Evolutionary conservation across 2,329 filamentous ascomycete genomes (phyloP).

Genomic region (Colletotrichum phormii): DNA sequence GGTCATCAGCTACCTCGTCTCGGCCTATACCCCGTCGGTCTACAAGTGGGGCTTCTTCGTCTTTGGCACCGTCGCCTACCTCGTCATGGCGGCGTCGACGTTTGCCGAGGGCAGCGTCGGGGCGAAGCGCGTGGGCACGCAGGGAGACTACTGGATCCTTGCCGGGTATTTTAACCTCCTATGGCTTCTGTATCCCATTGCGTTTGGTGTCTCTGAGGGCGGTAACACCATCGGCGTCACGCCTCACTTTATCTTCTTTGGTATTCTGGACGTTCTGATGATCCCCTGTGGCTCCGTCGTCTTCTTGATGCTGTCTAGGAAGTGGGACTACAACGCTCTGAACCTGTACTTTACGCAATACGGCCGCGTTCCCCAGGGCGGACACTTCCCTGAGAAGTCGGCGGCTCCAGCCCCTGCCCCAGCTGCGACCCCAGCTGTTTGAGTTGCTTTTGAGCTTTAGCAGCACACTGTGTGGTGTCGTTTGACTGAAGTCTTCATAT

Average conservation of each 20-base stretch:
- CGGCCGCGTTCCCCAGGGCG: slow-evolving; percentile 58
- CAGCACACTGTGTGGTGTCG: not conserved
- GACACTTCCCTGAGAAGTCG: slow-evolving; percentile 61
- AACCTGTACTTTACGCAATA: slow-evolving; percentile 68
- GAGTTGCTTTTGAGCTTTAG: not conserved
- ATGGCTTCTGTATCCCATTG: slow-evolving; percentile 67
- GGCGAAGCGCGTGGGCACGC: slow-evolving; percentile 55
- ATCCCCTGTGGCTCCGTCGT: slow-evolving; percentile 56
- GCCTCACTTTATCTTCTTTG: slow-evolving; percentile 61
- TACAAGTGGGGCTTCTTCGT: slow-evolving; percentile 71
- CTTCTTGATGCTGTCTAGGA: slow-evolving; percentile 56
- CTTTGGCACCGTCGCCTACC: slow-evolving; percentile 61
- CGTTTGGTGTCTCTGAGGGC: slow-evolving; percentile 64
- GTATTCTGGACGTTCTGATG: slow-evolving; percentile 63
- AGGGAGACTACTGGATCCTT: slow-evolving; percentile 57
- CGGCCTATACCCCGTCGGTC: slow-evolving; percentile 58
- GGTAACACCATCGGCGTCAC: slow-evolving; percentile 62
- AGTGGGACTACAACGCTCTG: slow-evolving; percentile 63
- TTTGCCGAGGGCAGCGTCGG: slow-evolving; percentile 51
- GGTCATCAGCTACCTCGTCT: slow-evolving; percentile 62
- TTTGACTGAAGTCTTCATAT: not conserved
- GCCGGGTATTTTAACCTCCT: slow-evolving; percentile 61
- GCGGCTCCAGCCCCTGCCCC: slow-evolving; percentile 40
- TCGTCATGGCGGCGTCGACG: slow-evolving; percentile 59
- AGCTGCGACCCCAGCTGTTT: slow-evolving; percentile 35